Evolutionary conservation across 495 filamentous ascomycete genomes (phyloP).

Genomic region (Penicillium robsamsonii): DNA sequence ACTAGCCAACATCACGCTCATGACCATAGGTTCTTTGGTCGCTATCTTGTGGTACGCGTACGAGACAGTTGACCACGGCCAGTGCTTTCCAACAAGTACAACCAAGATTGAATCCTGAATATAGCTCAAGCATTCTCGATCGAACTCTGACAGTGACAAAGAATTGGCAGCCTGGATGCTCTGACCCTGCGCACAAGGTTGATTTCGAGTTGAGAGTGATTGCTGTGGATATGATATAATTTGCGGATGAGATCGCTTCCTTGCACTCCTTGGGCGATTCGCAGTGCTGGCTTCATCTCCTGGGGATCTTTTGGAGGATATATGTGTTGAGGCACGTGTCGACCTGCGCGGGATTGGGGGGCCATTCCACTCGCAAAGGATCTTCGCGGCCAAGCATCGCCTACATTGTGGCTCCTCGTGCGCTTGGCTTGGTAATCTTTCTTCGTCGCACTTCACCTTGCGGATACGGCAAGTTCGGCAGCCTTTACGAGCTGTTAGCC

Average conservation of each 20-base stretch:
- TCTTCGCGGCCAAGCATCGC: conserved; percentile 27
- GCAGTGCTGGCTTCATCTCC: neutral
- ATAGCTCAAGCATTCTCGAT: conserved; percentile 30
- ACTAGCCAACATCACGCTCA: conserved; percentile 39
- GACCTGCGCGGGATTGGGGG: conserved; percentile 29
- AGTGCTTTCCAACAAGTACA: conserved; percentile 34
- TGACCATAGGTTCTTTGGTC: conserved; percentile 33
- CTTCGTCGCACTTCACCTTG: conserved; percentile 39
- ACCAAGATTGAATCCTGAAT: conserved; percentile 34
- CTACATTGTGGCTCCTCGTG: conserved; percentile 33
- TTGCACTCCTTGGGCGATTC: neutral
- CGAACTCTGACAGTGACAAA: conserved; percentile 26
- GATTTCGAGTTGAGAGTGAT: neutral
- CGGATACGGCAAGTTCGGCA: conserved; percentile 39
- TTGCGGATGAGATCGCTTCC: neutral
- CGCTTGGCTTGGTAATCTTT: conserved; percentile 24
- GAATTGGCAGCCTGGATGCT: conserved; percentile 32
- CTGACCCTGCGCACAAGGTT: conserved; percentile 3
- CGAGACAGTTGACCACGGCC: conserved; percentile 36
- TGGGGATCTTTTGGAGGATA: conserved; percentile 4
- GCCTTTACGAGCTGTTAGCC: conserved; percentile 15
- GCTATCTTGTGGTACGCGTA: conserved; percentile 36
- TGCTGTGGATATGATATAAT: neutral
- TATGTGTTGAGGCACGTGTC: neutral
- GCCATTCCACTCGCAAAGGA: conserved; percentile 34